Conservation (phyloP, 495 filamentous ascomycete species). For the Hyphodiscus hymeniophilus region DNA sequence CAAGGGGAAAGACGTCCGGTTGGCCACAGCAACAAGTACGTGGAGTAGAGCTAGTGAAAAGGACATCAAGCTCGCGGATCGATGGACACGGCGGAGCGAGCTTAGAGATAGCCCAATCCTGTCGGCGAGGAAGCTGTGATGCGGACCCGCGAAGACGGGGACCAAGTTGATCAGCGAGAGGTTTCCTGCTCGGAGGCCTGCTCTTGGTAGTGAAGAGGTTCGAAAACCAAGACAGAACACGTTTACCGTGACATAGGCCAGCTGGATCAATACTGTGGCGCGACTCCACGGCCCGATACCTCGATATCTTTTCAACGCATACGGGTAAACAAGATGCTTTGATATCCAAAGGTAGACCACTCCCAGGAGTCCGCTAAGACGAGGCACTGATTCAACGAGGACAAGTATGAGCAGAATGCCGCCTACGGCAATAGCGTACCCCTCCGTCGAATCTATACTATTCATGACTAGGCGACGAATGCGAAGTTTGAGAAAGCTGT, state of each 20-base stretch:
- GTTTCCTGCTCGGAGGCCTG: conserved; percentile 3
- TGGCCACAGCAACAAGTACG: background rate
- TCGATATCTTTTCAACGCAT: conserved; percentile 5
- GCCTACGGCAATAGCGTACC: conserved; percentile 9
- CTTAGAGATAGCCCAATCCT: conserved; percentile 9
- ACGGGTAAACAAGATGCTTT: conserved; percentile 9
- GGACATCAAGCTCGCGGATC: conserved; percentile 8
- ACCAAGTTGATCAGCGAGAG: conserved; percentile 11
- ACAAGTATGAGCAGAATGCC: conserved; percentile 2
- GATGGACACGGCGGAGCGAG: conserved; percentile 3
- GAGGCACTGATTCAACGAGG: conserved; percentile 6
- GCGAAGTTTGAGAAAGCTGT: too few species aligned
- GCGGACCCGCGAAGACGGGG: conserved; percentile 6
- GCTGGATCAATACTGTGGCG: conserved; percentile 7
- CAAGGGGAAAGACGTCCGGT: background rate
- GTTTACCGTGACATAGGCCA: conserved; percentile 7
- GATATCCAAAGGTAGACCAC: background rate
- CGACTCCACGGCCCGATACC: conserved; percentile 9
- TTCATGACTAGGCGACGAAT: too few species aligned
- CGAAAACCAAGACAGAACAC: conserved; percentile 3
- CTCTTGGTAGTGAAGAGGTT: conserved; percentile 1
- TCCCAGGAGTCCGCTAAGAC: background rate
- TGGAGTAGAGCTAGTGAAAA: conserved; percentile 4
- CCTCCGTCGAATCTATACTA: too few species aligned
- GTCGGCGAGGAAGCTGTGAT: conserved; percentile 13